These are phyloP conservation scores for Colletotrichum sp. DNA, from an alignment of 2,329 filamentous ascomycete genomes.

Conservation along the genomic window DNA sequence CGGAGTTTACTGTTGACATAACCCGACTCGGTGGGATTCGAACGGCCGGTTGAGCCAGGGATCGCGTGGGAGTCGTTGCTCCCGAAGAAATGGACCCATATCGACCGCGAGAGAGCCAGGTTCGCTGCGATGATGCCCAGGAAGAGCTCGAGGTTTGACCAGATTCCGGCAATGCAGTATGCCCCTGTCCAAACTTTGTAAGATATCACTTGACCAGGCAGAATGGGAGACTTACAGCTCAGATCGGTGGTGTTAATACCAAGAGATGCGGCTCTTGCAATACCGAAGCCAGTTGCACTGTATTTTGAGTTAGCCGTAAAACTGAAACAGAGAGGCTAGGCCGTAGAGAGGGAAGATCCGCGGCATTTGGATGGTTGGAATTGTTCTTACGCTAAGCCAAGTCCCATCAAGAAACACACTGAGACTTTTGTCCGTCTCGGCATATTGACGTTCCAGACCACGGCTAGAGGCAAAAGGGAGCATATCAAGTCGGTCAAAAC, in stretches of 20 bases:
- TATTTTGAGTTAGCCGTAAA: not conserved
- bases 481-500: slow-evolving; percentile 29
- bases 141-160: slow-evolving; percentile 40
- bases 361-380: no score
- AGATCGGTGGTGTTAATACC: slow-evolving; percentile 25
- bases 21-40: not conserved
- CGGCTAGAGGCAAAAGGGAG: slow-evolving; percentile 30
- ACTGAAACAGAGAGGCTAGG: not conserved
- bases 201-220: not conserved
- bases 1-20: slow-evolving; percentile 16
- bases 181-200: slow-evolving; percentile 24
- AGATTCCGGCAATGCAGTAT: slow-evolving; percentile 38
- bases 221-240: slow-evolving; percentile 23
- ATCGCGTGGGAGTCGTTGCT: not conserved
- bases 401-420: slow-evolving; percentile 34
- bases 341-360: not conserved
- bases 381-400: slow-evolving; percentile 28
- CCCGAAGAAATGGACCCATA: slow-evolving; percentile 25
- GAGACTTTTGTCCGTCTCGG: slow-evolving; percentile 32
- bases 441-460: slow-evolving; percentile 36
- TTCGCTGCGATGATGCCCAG: slow-evolving; percentile 42
- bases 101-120: slow-evolving; percentile 26
- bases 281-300: slow-evolving; percentile 28
- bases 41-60: not conserved
- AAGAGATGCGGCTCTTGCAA: slow-evolving; percentile 26